Conservation (phyloP, 495 filamentous ascomycete genomes). For the Massariosphaeria phaeospora region DNA sequence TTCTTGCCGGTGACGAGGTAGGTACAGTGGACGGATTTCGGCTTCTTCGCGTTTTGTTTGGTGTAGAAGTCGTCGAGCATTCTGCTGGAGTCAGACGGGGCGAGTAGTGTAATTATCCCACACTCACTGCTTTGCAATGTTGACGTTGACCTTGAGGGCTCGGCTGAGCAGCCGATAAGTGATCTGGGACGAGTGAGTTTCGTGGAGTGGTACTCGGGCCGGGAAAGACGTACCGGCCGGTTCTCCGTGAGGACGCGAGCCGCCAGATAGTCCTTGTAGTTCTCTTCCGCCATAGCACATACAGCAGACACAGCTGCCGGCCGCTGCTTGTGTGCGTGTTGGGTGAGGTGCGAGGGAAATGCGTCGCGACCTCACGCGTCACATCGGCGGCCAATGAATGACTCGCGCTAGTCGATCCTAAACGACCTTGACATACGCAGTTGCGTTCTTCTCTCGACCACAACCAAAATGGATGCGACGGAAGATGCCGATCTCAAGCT, state of each 20-base stretch:
- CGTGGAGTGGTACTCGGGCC: neutral
- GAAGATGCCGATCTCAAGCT: slow-evolving; percentile 41
- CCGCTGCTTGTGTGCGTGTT: no score
- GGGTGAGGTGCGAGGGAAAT: slow-evolving; percentile 41
- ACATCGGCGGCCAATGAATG: neutral
- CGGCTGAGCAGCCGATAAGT: slow-evolving; percentile 80
- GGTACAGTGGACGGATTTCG: slow-evolving; percentile 73
- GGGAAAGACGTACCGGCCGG: slow-evolving; percentile 55
- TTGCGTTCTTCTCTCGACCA: neutral
- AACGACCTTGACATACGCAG: neutral
- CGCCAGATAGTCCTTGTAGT: slow-evolving; percentile 67
- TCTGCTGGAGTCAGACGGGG: slow-evolving; percentile 42
- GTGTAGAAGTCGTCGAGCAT: slow-evolving; percentile 88
- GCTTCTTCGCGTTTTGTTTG: slow-evolving; percentile 70
- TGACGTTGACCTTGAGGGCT: slow-evolving; percentile 73
- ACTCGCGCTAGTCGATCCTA: no score
- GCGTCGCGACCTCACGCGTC: neutral
- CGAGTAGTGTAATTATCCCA: neutral
- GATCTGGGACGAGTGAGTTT: slow-evolving; percentile 51
- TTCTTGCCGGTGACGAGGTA: slow-evolving; percentile 73
- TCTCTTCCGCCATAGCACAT: slow-evolving; percentile 52
- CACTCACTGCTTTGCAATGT: slow-evolving; percentile 72
- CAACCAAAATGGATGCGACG: slow-evolving; percentile 27
- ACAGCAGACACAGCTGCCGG: no score
- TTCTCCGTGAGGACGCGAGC: slow-evolving; percentile 72